These are phyloP conservation scores for Borealophlyctis nickersoniae DNA, from an alignment of 192 early-diverging fungal species.

Conservation along the genomic window DNA sequence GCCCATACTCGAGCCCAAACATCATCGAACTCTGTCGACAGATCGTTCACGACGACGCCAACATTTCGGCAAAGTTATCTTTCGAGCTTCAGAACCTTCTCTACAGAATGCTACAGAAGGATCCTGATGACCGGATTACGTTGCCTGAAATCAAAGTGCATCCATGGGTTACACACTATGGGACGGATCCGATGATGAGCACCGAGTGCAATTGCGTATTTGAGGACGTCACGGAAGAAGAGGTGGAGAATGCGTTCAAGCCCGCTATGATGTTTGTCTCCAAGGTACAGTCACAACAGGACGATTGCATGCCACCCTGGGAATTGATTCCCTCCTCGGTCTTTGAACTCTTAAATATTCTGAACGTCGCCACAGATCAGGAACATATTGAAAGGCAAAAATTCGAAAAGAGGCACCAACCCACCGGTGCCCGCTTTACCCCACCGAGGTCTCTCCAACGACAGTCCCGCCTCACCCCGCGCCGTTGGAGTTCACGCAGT, in stretches of 20 bases:
- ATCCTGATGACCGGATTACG: constrained; percentile 35
- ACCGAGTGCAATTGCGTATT: constrained; percentile 47
- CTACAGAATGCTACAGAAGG: constrained; percentile 42
- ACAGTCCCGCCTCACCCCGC: background rate
- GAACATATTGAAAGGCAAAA: constrained; percentile 23
- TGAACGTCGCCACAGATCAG: too few species aligned
- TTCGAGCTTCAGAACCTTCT: constrained; percentile 33
- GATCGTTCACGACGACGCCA: constrained; percentile 32
- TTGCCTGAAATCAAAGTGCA: constrained; percentile 37
- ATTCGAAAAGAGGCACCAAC: constrained; percentile 2
- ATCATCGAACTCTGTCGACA: constrained; percentile 39
- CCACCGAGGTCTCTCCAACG: constrained; percentile 19
- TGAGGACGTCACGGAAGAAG: constrained; percentile 49
- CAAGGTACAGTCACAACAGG: too few species aligned
- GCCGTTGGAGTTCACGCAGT: background rate
- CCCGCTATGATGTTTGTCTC: constrained; percentile 38
- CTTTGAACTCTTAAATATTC: background rate
- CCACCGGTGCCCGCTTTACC: constrained; percentile 2
- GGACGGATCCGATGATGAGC: constrained; percentile 30
- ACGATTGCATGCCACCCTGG: too few species aligned
- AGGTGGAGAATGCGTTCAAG: constrained; percentile 47
- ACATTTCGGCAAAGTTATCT: constrained; percentile 27
- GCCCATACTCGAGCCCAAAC: constrained; percentile 49
- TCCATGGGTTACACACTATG: constrained; percentile 45
- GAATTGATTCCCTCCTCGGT: background rate